Evolutionary conservation across 495 filamentous ascomycete genomes (phyloP), one percentile per base, ranked within the genome.

Genomic region (Cercophora sp.): DNA sequence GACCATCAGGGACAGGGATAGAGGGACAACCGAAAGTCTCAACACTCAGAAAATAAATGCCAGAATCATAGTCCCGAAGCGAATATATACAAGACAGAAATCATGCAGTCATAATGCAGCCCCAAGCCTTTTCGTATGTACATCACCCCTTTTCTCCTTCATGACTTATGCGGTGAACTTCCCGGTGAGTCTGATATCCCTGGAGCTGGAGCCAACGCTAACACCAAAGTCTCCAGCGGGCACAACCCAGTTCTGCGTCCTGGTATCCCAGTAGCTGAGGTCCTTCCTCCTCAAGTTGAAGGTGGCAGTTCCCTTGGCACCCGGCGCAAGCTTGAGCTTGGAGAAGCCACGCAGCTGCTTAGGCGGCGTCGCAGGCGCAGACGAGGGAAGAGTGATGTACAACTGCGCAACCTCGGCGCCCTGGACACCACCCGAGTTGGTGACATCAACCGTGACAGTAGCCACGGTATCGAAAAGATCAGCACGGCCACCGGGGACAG

Each of bases 401-500:
- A 83, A 63, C 69, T 96, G 91, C 0, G 90, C 75, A 1, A 96
- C 88, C 45, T 87, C 84, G 55, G 86, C 80, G 2, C 91, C 91
- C 0, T 72, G 61, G 1, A 87, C 77, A 0, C 48, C 15, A 27
- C 91, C 90, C 0, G 81, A 82, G 70, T 96, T 95, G 22, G 70
- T 78, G 20, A 96, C 59, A 3, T 70, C 73, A 3, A 81, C 76
- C 1, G 78, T 73, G 8, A 89, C 72, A 0, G 79, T 80, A 3
- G 81, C 67, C 18, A 84, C 67, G 1, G 68, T 68, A 16, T 86
- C 48, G 65, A 75, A 88, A 9, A 89, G 79, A n/a, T 83, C 79
- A 0, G 79, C 76, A 41, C 79, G 80, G 2, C 85, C 85, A 8
- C 85, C 85, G 3, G 85, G 79, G 22, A 77, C 77, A 51, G 87